Evolutionary conservation across 352 stramenopile genomes (phyloP), one percentile per base, ranked within the genome.

Genomic region (Pythium dissimile): DNA sequence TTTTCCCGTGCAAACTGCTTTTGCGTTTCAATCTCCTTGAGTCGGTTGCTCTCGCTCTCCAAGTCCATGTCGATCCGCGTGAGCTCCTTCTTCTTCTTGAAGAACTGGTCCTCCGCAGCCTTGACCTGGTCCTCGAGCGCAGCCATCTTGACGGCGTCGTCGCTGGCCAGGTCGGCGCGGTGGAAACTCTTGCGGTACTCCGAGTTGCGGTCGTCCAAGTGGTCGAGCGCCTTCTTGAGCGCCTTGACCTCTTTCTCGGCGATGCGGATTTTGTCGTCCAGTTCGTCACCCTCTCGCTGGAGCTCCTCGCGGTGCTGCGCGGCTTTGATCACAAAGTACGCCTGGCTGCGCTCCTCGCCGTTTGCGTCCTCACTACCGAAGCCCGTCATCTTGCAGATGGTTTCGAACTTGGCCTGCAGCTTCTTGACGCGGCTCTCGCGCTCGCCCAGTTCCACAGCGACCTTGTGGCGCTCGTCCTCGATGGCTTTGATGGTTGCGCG

Each of bases 271-370:
- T 97, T 94, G 55, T 96, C 86, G 58, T 99, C 94, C 9, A 99
- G 80, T 47, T 97, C 85, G 69, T 99, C 94, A 23, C 94, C 95
- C 62, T 98, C 86, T 44, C 91, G 77, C 64, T 98, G 96, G 10
- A 99, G 76, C 69, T 98, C 95, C 62, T 98, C 95, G 28, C 93
- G 85, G 59, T 85, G 86, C 65, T 99, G 94, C 1, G 95, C 96
- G n/a, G 92, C 93, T 55, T 94, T 79, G 66, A 99, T 99, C 10
- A 98, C 80, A 68, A 97, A 98, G 56, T 97, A 97, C 13, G 94
- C 93, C 64, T 98, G 94, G 35, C 86, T 97, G 31, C 86, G 77
- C 52, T 90, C 80, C 60, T 95, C 84, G 28, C 84, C 86, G 28
- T 80, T 75, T 11, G 68, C 72, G 58, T 88, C 86, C 28, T 88